Base-by-base conservation (phyloP, 192 early-diverging fungal species). In the Chytriomyces confervae region DNA sequence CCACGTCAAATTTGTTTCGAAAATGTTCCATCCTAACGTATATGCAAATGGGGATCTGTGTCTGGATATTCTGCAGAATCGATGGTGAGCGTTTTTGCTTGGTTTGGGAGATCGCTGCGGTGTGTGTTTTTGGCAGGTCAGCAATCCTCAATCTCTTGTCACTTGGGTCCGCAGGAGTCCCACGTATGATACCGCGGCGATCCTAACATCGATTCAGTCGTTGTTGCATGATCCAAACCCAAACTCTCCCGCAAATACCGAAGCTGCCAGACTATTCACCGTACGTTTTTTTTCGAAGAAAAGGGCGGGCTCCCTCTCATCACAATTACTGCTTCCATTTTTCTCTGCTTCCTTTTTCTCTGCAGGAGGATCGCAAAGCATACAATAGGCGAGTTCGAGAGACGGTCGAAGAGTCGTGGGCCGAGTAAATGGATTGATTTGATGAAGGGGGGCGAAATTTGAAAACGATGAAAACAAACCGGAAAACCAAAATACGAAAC, bases 191-290 rank as follows among this genome's bases (percentile, higher is more conserved):
- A 94, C 95, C 23, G 92, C 94, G 7, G 94, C 95, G 11, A 98
- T 97, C 46, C 80, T 99, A 75, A 98, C 96, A 0, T 93, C 92
- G 44, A 97, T 99, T 67, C 97, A 99, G 81, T 95, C 94, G 46
- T 87, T 99, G n/a, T 81, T 99, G 45, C 96, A 99, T 78, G 97
- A 99, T 79, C 97, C 96, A 9, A 98, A 99, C 78, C 95, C 97
- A 7, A 96, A 94, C 80, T 94, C 93, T 27, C 97, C 96, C 6
- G 97, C 96, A 50, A 98, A 99, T 83, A 95, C 93, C 1, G 96
- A 99, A 77, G 96, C 97, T 8, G 96, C 97, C 5, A 91, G 94
- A n/a, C 78, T 99, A 50, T 98, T 97, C 68, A 74, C 72, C 13
- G 69, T 72, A n/a, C 8, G 50, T 43, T 72, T 68, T 50, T 36